Evolutionary conservation across 352 stramenopile species (phyloP).

Genomic region (Phytophthora macrochlamydospora): DNA sequence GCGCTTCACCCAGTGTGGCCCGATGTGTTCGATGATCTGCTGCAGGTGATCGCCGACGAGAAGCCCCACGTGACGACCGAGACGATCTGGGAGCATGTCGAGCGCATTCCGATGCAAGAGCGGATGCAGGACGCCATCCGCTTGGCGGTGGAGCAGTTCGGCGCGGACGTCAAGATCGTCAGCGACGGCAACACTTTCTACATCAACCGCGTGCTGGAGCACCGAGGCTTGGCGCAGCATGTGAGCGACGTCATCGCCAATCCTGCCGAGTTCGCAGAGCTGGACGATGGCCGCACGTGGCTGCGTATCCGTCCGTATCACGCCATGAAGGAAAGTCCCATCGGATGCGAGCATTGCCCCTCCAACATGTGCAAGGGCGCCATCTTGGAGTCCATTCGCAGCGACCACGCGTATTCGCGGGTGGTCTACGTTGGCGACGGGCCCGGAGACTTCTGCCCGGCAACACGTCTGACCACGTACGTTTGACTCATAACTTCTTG

Average conservation of each 20-base stretch:
- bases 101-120: slow-evolving; percentile 45
- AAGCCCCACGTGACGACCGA: slow-evolving; percentile 33
- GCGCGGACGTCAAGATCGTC: slow-evolving; percentile 51
- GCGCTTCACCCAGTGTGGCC: slow-evolving; percentile 38
- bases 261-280: slow-evolving; percentile 29
- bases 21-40: slow-evolving; percentile 52
- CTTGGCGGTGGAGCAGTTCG: slow-evolving; percentile 29
- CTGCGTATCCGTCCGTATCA: slow-evolving; percentile 57
- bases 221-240: slow-evolving; percentile 24
- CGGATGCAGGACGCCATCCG: slow-evolving; percentile 60
- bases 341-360: slow-evolving; percentile 51
- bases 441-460: slow-evolving; percentile 54
- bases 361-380: slow-evolving; percentile 75
- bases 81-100: slow-evolving; percentile 40
- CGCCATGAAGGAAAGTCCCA: slow-evolving; percentile 25
- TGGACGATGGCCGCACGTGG: slow-evolving; percentile 2
- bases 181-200: slow-evolving; percentile 72
- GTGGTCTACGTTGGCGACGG: slow-evolving; percentile 72
- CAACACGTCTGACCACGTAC: slow-evolving; percentile 44
- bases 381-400: slow-evolving; percentile 51
- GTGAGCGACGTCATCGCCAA: slow-evolving; percentile 50
- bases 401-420: slow-evolving; percentile 20
- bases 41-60: slow-evolving; percentile 31
- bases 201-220: slow-evolving; percentile 62
- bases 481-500: not conserved